Percentiles rank a stretch among this genome's conserved stretches.
Evolutionary conservation across 2,329 filamentous ascomycete species (phyloP).

Genomic region (Escovopsis sp.): DNA sequence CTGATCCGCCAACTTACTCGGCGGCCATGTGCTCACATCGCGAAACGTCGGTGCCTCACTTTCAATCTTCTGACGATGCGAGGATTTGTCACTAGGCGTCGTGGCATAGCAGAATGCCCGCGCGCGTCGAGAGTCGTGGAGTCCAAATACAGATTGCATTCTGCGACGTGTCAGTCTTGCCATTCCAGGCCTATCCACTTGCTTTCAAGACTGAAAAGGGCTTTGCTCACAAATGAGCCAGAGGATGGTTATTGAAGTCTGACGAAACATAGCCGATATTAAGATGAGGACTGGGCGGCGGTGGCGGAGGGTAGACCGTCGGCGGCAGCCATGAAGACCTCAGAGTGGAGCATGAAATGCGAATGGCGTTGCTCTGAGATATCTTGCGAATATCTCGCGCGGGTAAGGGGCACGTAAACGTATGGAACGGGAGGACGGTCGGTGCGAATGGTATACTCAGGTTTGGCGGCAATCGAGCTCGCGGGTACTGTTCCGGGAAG

Average conservation of each 20-base stretch:
- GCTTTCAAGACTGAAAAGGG: background rate
- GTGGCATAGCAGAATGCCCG: conserved; percentile 94
- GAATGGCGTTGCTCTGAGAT: conserved; percentile 82
- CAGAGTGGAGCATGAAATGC: conserved; percentile 84
- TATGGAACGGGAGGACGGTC: conserved; percentile 92
- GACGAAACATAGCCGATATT: conserved; percentile 94
- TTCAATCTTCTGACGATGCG: conserved; percentile 87
- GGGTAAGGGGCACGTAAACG: conserved; percentile 86
- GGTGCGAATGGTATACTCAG: conserved; percentile 75
- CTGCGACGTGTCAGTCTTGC: conserved; percentile 16
- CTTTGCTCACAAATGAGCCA: conserved; percentile 64
- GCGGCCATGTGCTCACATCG: conserved; percentile 75
- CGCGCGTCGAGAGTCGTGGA: conserved; percentile 60
- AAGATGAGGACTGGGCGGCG: conserved; percentile 67
- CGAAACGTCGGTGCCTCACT: conserved; percentile 80
- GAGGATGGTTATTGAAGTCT: conserved; percentile 95
- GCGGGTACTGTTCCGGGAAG: conserved; percentile 41
- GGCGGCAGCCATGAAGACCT: conserved; percentile 72
- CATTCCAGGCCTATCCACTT: background rate
- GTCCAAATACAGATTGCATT: conserved; percentile 96
- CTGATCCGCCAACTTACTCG: conserved; percentile 71
- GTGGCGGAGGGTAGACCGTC: conserved; percentile 71
- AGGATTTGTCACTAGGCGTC: conserved; percentile 74
- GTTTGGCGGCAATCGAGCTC: conserved; percentile 57
- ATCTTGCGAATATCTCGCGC: conserved; percentile 87